A percentile compares a stretch with the other conserved stretches of the same genome.
Conservation (phyloP, 139 green algal species). For the Eudorina sp. region DNA sequence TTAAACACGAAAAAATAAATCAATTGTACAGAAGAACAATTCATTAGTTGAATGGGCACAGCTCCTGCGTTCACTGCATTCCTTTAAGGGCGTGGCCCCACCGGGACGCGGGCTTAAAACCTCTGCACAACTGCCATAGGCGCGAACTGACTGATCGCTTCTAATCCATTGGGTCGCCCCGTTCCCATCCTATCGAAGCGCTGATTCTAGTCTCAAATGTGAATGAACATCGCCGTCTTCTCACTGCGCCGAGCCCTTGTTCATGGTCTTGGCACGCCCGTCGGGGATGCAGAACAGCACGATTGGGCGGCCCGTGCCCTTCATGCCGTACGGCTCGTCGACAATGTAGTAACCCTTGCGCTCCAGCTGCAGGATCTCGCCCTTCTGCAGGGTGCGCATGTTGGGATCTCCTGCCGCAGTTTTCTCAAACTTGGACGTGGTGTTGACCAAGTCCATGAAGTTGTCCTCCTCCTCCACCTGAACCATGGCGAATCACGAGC, state of each 20-base stretch:
- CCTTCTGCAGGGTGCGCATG: constrained; percentile 92
- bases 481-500: background rate
- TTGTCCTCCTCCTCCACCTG: constrained; percentile 91
- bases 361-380: constrained; percentile 97
- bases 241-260: background rate
- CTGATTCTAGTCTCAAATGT: too few species aligned
- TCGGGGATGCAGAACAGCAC: constrained; percentile 96
- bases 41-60: too few species aligned
- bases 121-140: too few species aligned
- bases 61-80: too few species aligned
- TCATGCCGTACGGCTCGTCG: constrained; percentile 77
- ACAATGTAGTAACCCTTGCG: constrained; percentile 98
- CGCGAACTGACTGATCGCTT: too few species aligned
- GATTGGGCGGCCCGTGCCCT: constrained; percentile 71
- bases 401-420: constrained; percentile 91
- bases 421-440: constrained; percentile 66
- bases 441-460: constrained; percentile 86
- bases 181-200: too few species aligned
- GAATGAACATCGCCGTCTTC: too few species aligned
- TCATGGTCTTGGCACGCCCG: constrained; percentile 65
- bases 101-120: too few species aligned
- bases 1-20: too few species aligned
- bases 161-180: too few species aligned
- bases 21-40: too few species aligned
- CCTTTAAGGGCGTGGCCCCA: too few species aligned